Base-by-base conservation (phyloP, 805 yeast species). In the Candida bentonensis region DNA sequence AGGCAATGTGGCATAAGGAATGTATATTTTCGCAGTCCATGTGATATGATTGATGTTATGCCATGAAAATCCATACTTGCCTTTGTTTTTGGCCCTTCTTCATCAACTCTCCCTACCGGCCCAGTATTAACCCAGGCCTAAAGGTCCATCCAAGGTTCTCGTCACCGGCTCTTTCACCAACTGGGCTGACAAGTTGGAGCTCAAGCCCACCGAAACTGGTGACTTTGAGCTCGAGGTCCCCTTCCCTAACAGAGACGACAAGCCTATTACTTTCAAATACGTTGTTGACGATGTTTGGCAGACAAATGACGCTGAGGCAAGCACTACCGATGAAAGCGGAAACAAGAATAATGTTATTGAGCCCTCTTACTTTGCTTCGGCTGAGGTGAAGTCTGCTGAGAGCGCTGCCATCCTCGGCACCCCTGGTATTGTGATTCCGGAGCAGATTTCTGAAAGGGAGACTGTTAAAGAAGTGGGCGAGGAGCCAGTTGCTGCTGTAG, bases 231-330 rank as follows among this genome's bases (percentile, higher is more conserved):
- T 25, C 27, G 27, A 25, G 7, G 27, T 25, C 13, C 27, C 27
- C 13, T 25, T 25, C 27, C 27, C 27, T 9, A 25, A 25, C 13
- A 25, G 13, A 13, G 27, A 9, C 7, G 27, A 25, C 11, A 13
- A 25, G 13, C 27, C 27, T 9, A 47, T 60, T 22, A 44, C 64
- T 21, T 77, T 70, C 64, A 77, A 77, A 58, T 77, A 71, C 52
- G 73, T 77, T 40, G 76, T 77, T 36, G 80, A 77, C 51, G 81
- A 74, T 34, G 73, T 70, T 26, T 77, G 83, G 83, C 51, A 56
- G 42, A 60, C 49, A 20, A 72, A 67, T 50, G 63, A 53, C 4
- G 49, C 56, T 42, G 72, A 48, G 25, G 49, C 42, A 4, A 44
- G 33, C 4, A 49, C 39, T 21, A 46, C 51, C 5, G 51, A 47